A percentile compares a stretch with the other conserved stretches of the same genome.
Evolutionary conservation across 176 grass and related monocot species (phyloP).

Genomic region (Metroxylon sagu): DNA sequence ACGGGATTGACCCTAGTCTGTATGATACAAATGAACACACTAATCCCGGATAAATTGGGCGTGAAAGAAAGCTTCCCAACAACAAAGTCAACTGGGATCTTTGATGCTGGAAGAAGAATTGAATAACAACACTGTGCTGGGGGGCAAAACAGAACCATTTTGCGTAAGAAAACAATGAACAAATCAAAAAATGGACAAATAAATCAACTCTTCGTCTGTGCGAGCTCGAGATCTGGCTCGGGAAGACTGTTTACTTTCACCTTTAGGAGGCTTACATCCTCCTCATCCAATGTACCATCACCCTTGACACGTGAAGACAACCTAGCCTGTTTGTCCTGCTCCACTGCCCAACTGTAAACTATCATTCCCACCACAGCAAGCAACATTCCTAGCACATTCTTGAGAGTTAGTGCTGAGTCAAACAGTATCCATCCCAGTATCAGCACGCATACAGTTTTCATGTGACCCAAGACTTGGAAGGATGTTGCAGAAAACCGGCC

Average conservation of each 20-base stretch:
- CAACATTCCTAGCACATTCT: constrained; percentile 82
- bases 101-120: neutral
- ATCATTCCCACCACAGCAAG: constrained; percentile 88
- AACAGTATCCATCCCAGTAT: constrained; percentile 84
- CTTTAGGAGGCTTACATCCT: constrained; percentile 65
- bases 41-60: neutral
- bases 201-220: constrained; percentile 46
- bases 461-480: constrained; percentile 90
- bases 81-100: neutral
- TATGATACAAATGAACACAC: neutral
- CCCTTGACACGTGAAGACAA: constrained; percentile 29
- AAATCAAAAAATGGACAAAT: constrained; percentile 35
- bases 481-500: constrained; percentile 86
- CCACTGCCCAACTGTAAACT: constrained; percentile 79
- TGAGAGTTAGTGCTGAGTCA: constrained; percentile 70
- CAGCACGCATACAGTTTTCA: constrained; percentile 81
- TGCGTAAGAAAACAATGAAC: constrained; percentile 20
- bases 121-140: too few species aligned
- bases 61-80: neutral
- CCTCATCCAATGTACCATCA: constrained; percentile 37
- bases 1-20: neutral
- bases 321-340: constrained; percentile 45
- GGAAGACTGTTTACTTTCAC: constrained; percentile 37
- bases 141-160: neutral
- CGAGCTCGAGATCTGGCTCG: constrained; percentile 43